Conservation (phyloP, 1,284 basidiomycete genomes). For the Puccinia triticina region DNA sequence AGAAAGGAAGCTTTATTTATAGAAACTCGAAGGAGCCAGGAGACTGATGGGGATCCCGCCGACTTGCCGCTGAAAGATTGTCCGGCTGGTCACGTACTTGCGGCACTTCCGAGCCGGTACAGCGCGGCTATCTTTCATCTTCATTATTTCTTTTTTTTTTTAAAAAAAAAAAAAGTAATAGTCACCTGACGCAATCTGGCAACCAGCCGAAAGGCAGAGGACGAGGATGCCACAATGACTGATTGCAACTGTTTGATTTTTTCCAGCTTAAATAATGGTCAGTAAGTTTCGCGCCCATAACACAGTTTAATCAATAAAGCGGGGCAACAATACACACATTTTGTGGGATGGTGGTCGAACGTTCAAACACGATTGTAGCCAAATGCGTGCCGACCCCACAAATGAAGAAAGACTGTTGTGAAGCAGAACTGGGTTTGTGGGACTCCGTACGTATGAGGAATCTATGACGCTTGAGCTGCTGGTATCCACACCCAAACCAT, state of each 20-base stretch:
- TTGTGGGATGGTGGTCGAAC: background rate
- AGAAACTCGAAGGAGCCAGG: too few species aligned
- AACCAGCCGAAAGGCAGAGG: constrained; percentile 1
- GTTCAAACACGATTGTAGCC: background rate
- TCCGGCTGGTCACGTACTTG: constrained; percentile 3
- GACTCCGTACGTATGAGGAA: background rate
- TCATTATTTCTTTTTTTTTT: background rate
- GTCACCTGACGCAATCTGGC: constrained; percentile 19
- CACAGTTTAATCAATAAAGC: constrained; percentile 15
- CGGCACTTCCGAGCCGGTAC: constrained; percentile 30
- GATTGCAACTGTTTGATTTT: constrained; percentile 16
- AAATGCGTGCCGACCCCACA: background rate
- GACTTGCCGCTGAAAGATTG: background rate
- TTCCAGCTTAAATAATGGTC: constrained; percentile 15
- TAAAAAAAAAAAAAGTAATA: too few species aligned
- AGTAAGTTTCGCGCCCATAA: constrained; percentile 22
- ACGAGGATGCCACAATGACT: background rate
- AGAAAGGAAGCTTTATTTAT: background rate
- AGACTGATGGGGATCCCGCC: background rate
- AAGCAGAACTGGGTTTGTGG: constrained; percentile 11
- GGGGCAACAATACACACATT: constrained; percentile 18
- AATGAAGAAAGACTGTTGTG: constrained; percentile 1
- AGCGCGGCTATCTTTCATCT: background rate
- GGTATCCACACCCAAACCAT: background rate
- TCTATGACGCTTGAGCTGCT: background rate